phyloP scores from a whole-genome alignment of 208 protist genomes.

The Leishmania amazonensis region DNA sequence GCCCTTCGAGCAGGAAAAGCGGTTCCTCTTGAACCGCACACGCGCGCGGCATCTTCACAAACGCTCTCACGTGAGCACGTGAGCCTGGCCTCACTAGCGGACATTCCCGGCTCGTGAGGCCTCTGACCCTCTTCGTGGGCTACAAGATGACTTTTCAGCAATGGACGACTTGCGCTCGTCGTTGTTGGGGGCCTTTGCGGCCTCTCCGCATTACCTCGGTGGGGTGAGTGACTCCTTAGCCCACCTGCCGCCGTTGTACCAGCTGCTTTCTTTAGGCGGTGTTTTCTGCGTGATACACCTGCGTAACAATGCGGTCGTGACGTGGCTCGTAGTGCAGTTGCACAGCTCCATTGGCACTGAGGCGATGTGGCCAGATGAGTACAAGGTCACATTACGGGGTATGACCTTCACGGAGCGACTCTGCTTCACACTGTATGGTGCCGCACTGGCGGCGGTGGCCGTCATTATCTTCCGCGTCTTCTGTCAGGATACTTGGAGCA shows the following conservation, averaged over 20 bases:
- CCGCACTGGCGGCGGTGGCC: constrained; percentile 49
- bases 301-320: constrained; percentile 67
- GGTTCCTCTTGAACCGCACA: neutral
- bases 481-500: constrained; percentile 45
- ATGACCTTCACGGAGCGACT: constrained; percentile 89
- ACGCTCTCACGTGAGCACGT: neutral
- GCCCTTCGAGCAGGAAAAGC: neutral
- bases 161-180: neutral
- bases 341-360: constrained; percentile 85
- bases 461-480: constrained; percentile 57
- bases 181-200: neutral
- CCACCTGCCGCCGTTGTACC: constrained; percentile 85
- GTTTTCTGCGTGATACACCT: constrained; percentile 78
- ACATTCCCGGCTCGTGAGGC: neutral
- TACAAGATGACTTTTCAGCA: neutral
- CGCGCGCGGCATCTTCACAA: too few species aligned
- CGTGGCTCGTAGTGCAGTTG: constrained; percentile 71
- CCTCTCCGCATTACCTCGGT: constrained; percentile 54
- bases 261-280: constrained; percentile 59
- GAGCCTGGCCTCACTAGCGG: neutral
- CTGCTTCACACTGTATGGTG: constrained; percentile 86
- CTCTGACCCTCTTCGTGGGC: neutral
- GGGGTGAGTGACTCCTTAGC: constrained; percentile 72
- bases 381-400: constrained; percentile 64
- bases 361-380: constrained; percentile 70